Evolutionary conservation across 257 asterid genomes (phyloP).

Genomic region (Primulina eburnea): DNA sequence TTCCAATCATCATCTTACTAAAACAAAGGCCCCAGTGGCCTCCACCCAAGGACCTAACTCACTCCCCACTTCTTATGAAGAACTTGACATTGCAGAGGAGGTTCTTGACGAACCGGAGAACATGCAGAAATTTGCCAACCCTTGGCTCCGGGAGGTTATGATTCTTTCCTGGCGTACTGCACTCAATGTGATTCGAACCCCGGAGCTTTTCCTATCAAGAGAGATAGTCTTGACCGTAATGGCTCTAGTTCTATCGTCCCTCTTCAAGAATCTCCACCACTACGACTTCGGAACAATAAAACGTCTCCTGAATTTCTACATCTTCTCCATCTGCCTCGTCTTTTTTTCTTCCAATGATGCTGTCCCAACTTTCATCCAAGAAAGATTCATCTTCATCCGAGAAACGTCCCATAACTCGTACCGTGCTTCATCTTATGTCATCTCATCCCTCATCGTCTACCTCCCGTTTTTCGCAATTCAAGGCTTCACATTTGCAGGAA

Average conservation of each 20-base stretch:
- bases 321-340: slow-evolving; percentile 66
- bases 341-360: slow-evolving; percentile 90
- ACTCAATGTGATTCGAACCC: slow-evolving; percentile 73
- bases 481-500: slow-evolving; percentile 71
- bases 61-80: slow-evolving; percentile 41
- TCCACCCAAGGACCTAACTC: slow-evolving; percentile 42
- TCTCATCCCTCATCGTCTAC: slow-evolving; percentile 80
- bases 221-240: slow-evolving; percentile 69
- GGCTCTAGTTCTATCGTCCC: slow-evolving; percentile 71
- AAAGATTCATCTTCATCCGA: slow-evolving; percentile 79
- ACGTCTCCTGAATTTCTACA: slow-evolving; percentile 74
- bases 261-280: slow-evolving; percentile 44
- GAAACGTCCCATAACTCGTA: slow-evolving; percentile 88
- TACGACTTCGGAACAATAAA: slow-evolving; percentile 51
- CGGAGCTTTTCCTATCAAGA: slow-evolving; percentile 75
- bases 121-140: slow-evolving; percentile 63
- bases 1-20: slow-evolving; percentile 29
- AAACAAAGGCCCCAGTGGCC: slow-evolving; percentile 27
- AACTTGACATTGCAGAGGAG: slow-evolving; percentile 43
- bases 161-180: slow-evolving; percentile 79
- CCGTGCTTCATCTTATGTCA: slow-evolving; percentile 72
- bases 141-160: slow-evolving; percentile 75
- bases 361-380: slow-evolving; percentile 87
- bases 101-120: slow-evolving; percentile 69
- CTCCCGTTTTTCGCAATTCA: slow-evolving; percentile 83